Evolutionary conservation across 2,329 filamentous ascomycete genomes (phyloP).

Genomic region (Colletotrichum plurivorum): DNA sequence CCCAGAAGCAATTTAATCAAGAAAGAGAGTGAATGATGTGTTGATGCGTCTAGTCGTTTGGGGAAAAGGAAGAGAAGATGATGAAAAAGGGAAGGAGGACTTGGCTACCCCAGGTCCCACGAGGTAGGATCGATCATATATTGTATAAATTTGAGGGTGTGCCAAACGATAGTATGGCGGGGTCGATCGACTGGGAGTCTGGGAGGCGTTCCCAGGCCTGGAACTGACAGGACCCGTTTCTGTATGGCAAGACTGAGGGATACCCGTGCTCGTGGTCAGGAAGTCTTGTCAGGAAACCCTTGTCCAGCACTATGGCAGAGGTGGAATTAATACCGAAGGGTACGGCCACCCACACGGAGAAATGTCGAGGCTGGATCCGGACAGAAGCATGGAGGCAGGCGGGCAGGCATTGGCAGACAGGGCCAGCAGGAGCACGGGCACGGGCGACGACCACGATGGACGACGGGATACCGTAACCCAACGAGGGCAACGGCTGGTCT

Average conservation of each 20-base stretch:
- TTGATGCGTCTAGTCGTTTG: slow-evolving; percentile 33
- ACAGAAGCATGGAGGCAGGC: slow-evolving; percentile 52
- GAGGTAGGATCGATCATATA: slow-evolving; percentile 47
- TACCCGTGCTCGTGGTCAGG: slow-evolving; percentile 50
- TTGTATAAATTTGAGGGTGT: slow-evolving; percentile 56
- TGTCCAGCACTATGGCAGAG: slow-evolving; percentile 60
- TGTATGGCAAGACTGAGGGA: slow-evolving; percentile 54
- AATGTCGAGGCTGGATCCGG: slow-evolving; percentile 62
- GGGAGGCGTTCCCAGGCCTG: slow-evolving; percentile 48
- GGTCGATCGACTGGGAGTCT: slow-evolving; percentile 51
- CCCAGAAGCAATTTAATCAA: slow-evolving; percentile 33
- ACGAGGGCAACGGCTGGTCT: no score
- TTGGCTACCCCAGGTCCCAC: slow-evolving; percentile 43
- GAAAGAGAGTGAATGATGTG: slow-evolving; percentile 28
- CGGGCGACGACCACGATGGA: slow-evolving; percentile 46
- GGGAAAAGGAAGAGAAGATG: slow-evolving; percentile 47
- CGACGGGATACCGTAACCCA: slow-evolving; percentile 29
- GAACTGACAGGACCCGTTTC: slow-evolving; percentile 56
- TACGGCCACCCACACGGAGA: slow-evolving; percentile 60
- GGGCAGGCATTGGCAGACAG: slow-evolving; percentile 21
- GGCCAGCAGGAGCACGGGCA: slow-evolving; percentile 58
- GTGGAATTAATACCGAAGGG: slow-evolving; percentile 63
- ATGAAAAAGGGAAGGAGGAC: slow-evolving; percentile 41
- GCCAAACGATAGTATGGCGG: slow-evolving; percentile 55
- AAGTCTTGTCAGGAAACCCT: slow-evolving; percentile 54